Evolutionary conservation across 1,284 basidiomycete genomes (phyloP).

Genomic region (Ceratobasidium sp.): DNA sequence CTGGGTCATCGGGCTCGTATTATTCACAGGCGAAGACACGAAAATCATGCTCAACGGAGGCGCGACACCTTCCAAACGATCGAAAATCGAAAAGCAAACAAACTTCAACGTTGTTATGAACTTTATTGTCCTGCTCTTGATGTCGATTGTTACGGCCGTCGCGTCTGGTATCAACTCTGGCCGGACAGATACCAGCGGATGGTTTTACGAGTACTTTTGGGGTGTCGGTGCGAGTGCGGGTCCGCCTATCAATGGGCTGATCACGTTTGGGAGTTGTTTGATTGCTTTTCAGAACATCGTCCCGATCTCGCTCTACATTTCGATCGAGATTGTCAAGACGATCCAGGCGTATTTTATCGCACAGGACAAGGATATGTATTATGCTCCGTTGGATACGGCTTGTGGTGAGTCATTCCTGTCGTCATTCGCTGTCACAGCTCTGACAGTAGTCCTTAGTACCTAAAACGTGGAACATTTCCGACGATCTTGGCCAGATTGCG

Average conservation of each 20-base stretch:
- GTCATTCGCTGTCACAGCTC: not conserved
- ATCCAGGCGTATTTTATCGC: conserved; percentile 97
- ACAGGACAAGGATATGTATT: conserved; percentile 98
- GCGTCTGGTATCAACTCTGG: conserved; percentile 78
- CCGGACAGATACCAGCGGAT: conserved; percentile 68
- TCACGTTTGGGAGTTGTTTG: conserved; percentile 85
- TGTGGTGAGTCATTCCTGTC: conserved; percentile 54
- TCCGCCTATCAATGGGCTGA: conserved; percentile 75
- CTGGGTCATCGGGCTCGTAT: conserved; percentile 94
- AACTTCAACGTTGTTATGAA: conserved; percentile 98
- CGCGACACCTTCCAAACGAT: conserved; percentile 89
- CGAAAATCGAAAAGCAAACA: conserved; percentile 98
- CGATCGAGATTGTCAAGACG: conserved; percentile 97
- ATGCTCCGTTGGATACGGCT: conserved; percentile 82
- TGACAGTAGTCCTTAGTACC: conserved; percentile 60
- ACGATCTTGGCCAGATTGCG: conserved; percentile 97
- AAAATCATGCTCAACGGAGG: conserved; percentile 99
- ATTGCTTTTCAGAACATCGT: conserved; percentile 99
- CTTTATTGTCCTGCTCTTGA: conserved; percentile 78
- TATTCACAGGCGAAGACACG: conserved; percentile 94
- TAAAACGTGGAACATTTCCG: conserved; percentile 98
- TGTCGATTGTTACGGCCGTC: conserved; percentile 79
- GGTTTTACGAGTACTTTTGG: conserved; percentile 66
- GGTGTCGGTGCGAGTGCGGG: conserved; percentile 69
- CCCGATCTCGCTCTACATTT: conserved; percentile 96